Percentiles rank a stretch among this genome's conserved stretches.
Evolutionary conservation across 257 asterid species (phyloP).

Genomic region (Anisodus tanguticus): DNA sequence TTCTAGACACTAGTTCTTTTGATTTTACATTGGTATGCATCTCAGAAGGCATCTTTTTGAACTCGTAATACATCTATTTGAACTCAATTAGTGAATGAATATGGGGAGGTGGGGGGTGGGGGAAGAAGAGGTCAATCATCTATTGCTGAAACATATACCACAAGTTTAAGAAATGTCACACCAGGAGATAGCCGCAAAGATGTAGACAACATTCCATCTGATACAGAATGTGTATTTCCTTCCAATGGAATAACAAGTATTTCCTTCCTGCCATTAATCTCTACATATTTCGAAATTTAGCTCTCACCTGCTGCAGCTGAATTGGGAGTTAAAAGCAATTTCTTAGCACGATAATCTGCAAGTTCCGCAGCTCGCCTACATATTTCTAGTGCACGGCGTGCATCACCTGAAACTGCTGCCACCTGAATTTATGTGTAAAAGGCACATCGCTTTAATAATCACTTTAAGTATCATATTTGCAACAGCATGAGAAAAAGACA

Average conservation of each 20-base stretch:
- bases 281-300: neutral
- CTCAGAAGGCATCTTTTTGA: neutral
- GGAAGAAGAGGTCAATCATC: neutral
- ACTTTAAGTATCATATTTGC: neutral
- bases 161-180: neutral
- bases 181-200: neutral
- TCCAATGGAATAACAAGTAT: neutral
- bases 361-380: constrained; percentile 95
- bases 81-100: neutral
- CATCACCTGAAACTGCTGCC: constrained; percentile 98
- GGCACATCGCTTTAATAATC: neutral
- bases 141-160: neutral
- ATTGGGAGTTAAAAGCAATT: constrained; percentile 39
- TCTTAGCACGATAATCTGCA: constrained; percentile 72
- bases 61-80: neutral
- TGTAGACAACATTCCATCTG: neutral
- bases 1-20: neutral
- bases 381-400: constrained; percentile 93
- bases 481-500: neutral
- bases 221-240: neutral
- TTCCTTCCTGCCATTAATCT: neutral
- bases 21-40: neutral
- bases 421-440: constrained; percentile 54
- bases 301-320: constrained; percentile 54
- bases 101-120: no score